phyloP scores from a whole-genome alignment of 306 rosid genomes.

The peach (Prunus persica) region DNA sequence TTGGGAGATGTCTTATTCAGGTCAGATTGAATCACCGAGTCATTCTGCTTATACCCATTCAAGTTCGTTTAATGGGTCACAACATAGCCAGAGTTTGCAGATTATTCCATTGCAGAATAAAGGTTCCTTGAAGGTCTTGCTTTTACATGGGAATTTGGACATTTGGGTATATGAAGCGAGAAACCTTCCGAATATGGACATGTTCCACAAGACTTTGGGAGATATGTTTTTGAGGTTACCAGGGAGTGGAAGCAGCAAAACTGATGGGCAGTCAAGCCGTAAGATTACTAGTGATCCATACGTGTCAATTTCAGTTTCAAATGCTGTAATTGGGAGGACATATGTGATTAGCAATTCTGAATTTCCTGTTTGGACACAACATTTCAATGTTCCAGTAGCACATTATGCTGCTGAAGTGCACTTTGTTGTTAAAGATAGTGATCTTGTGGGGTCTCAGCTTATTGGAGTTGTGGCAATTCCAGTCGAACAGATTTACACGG shows the following conservation, averaged over 20 bases:
- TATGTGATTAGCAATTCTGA: constrained; percentile 88
- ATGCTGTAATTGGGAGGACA: constrained; percentile 90
- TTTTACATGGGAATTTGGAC: constrained; percentile 87
- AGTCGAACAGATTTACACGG: constrained; percentile 63
- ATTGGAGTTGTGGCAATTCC: constrained; percentile 83
- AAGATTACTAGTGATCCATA: constrained; percentile 97
- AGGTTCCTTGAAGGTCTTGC: constrained; percentile 71
- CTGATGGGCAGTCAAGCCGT: constrained; percentile 51
- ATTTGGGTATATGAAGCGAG: constrained; percentile 68
- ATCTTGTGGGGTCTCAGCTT: constrained; percentile 87
- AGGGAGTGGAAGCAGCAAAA: constrained; percentile 49
- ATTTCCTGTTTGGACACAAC: constrained; percentile 88
- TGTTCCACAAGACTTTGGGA: constrained; percentile 90
- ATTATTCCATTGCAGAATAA: constrained; percentile 58
- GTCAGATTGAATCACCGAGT: constrained; percentile 19
- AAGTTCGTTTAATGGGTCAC: constrained; percentile 50
- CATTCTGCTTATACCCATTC: constrained; percentile 36
- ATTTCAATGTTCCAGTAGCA: constrained; percentile 83
- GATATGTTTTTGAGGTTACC: constrained; percentile 62
- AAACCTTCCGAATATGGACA: constrained; percentile 93
- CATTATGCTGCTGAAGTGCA: constrained; percentile 79
- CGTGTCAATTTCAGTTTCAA: constrained; percentile 59
- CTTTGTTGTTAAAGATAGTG: constrained; percentile 88
- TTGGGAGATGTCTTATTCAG: constrained; percentile 33
- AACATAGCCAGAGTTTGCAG: constrained; percentile 51